Base-by-base conservation (phyloP, 257 asterid species). In the Plantago elongata region DNA sequence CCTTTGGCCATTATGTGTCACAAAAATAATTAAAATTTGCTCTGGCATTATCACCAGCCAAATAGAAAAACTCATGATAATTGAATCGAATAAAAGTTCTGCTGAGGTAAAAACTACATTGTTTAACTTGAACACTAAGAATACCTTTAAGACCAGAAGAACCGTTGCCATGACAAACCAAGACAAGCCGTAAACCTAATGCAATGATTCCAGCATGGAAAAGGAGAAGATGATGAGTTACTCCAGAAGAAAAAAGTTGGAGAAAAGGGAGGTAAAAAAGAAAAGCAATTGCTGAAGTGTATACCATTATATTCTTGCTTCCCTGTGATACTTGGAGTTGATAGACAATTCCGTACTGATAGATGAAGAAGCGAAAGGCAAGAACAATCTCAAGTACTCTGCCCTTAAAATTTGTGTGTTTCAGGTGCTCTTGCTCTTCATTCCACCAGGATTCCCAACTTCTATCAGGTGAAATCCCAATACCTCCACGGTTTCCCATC, bases 401-500 rank as follows among this genome's bases (percentile, higher is more conserved):
- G 49, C 94, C 97, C 77, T 96, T 79, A 16, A 79, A 13, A 65
- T 78, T 82, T 2, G 96, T 93, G 77, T 76, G 54, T 57, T 73
- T 89, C 76, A 93, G 68, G 81, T 87, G 99, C 67, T 93, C 99
- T 56, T 89, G 97, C 61, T 93, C 99, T 27, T 69, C 89, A 57
- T 85, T 84, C 99, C 99, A 93, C 99, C 99, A 93, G 9, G 99
- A 77, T 78, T 93, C 99, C 99, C 99, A 93, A 63, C 99, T 93
- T 81, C 83, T 89, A 64, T 93, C 97, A 0, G 82, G 79, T 12
- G 95, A 73, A 46, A 93, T 83, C 40, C 95, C 97, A 60, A 93
- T 93, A 10, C 99, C 99, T 13, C 99, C 99, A 17, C 99, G 85
- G 68, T 93, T 89, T 30, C 97, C 96, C 97, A 93, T 89, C 99